These are phyloP conservation scores for Eucalyptus marginata DNA, from an alignment of 345 rosid species.

Conservation along the genomic window DNA sequence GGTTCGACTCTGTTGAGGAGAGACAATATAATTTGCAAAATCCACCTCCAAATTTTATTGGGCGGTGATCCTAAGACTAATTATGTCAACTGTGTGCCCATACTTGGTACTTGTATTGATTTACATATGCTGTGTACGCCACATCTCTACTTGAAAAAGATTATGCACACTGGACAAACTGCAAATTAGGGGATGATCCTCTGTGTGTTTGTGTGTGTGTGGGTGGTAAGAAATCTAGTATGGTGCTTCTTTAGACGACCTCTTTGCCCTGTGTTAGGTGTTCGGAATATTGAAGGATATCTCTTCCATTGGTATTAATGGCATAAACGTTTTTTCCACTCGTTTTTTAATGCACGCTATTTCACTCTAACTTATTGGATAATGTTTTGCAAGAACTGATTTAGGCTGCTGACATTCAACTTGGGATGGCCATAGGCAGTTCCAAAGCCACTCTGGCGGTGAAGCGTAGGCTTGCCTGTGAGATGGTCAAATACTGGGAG, in stretches of 20 bases:
- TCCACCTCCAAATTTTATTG: background rate
- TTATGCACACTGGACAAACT: background rate
- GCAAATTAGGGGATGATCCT: background rate
- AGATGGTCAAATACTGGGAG: conserved; percentile 99
- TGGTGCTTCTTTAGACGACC: background rate
- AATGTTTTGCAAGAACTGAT: conserved; percentile 1
- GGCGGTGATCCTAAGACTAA: background rate
- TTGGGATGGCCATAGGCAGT: conserved; percentile 97
- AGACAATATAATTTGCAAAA: background rate
- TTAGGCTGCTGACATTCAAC: conserved; percentile 95
- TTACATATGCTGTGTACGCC: background rate
- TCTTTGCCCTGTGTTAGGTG: background rate
- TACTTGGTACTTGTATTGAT: background rate
- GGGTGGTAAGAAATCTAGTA: background rate
- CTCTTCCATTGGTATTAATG: background rate
- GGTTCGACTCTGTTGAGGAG: background rate
- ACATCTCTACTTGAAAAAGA: background rate
- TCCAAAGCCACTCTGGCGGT: conserved; percentile 98
- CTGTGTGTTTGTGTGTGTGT: background rate
- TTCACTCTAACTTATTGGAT: background rate
- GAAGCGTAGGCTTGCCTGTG: conserved; percentile 98
- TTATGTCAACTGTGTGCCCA: background rate
- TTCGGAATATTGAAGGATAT: background rate
- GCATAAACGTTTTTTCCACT: background rate
- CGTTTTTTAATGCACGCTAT: background rate